These are phyloP conservation scores for Turnera subulata DNA, from an alignment of 345 rosid species.

Conservation along the genomic window DNA sequence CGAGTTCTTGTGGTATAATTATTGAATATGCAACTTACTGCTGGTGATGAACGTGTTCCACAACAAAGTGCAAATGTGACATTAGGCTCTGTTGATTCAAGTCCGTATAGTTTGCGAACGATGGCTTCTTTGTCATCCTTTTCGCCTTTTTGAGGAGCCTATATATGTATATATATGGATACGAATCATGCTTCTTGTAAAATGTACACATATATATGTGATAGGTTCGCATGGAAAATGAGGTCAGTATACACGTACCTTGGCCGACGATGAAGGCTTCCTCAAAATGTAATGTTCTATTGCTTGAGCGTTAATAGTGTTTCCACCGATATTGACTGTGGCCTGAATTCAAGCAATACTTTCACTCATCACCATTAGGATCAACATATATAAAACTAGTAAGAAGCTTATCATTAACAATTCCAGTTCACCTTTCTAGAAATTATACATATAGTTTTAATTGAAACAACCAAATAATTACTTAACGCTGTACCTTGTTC, in stretches of 20 bases:
- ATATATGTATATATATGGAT: too few relatives aligned
- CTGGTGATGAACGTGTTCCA: conserved; percentile 91
- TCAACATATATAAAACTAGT: conserved; percentile 1
- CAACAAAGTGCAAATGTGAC: conserved; percentile 78
- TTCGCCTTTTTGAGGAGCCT: conserved; percentile 36
- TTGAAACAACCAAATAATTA: background rate
- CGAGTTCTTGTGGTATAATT: too few relatives aligned
- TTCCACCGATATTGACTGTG: conserved; percentile 76
- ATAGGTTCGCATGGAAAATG: background rate
- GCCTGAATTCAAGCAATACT: conserved; percentile 43
- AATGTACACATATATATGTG: background rate
- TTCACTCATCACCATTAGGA: too few relatives aligned
- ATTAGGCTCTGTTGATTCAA: conserved; percentile 59
- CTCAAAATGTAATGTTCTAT: conserved; percentile 77
- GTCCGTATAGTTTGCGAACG: conserved; percentile 60
- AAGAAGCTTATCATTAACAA: background rate
- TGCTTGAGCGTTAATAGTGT: conserved; percentile 67
- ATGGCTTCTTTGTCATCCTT: conserved; percentile 55
- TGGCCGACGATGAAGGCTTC: conserved; percentile 41
- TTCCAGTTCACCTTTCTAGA: too few relatives aligned
- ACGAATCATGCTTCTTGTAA: background rate
- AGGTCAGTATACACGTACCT: conserved; percentile 5
- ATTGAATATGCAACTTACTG: conserved; percentile 45
- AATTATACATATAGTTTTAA: too few relatives aligned
- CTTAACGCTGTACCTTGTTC: conserved; percentile 43